Conservation (phyloP, 2,329 filamentous ascomycete genomes). For the Drechslera avenae region DNA sequence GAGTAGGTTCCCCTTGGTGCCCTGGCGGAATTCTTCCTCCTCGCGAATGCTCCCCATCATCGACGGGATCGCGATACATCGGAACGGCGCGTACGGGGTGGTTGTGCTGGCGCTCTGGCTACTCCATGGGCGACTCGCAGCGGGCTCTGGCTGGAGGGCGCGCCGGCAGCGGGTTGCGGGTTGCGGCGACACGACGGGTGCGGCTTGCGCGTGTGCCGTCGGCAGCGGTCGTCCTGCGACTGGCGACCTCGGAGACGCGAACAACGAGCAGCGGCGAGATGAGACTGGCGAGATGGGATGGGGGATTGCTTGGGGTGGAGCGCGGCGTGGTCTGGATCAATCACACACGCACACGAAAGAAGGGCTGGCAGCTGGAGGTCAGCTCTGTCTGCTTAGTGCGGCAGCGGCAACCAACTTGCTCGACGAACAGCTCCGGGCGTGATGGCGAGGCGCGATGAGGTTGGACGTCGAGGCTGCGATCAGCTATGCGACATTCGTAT, state of each 20-base stretch:
- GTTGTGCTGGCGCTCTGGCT: slow-evolving; percentile 6
- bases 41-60: slow-evolving; percentile 37
- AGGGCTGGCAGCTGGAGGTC: slow-evolving; percentile 22
- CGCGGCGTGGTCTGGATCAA: slow-evolving; percentile 23
- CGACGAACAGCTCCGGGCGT: slow-evolving; percentile 22
- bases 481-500: slow-evolving; percentile 1
- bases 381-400: slow-evolving; percentile 35
- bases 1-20: slow-evolving; percentile 39
- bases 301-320: slow-evolving; percentile 11
- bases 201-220: slow-evolving; percentile 25
- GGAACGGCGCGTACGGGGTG: slow-evolving; percentile 12
- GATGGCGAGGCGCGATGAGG: slow-evolving; percentile 29
- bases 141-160: slow-evolving; percentile 11
- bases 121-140: slow-evolving; percentile 19
- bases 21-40: slow-evolving; percentile 42
- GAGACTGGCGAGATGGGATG: slow-evolving; percentile 15
- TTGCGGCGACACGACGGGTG: slow-evolving; percentile 17
- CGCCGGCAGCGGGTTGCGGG: slow-evolving; percentile 1
- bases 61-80: slow-evolving; percentile 41
- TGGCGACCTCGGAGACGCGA: slow-evolving; percentile 14
- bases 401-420: slow-evolving; percentile 29
- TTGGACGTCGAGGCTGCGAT: slow-evolving; percentile 19
- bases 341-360: slow-evolving; percentile 27
- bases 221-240: slow-evolving; percentile 20
- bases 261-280: slow-evolving; percentile 10